Conservation (phyloP, 2,329 filamentous ascomycete species). For the Microthyrium microscopicum region DNA sequence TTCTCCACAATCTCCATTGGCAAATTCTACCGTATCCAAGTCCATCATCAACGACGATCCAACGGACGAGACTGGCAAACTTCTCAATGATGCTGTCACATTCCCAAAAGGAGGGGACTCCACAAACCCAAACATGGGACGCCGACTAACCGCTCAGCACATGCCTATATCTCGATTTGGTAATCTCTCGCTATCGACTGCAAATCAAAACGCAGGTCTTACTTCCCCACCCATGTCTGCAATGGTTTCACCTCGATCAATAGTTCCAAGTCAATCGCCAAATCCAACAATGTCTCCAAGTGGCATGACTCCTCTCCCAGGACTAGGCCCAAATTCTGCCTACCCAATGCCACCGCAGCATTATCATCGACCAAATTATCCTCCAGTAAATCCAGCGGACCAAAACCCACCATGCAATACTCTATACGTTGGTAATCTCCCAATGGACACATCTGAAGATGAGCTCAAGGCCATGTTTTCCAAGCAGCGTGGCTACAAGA, state of each 20-base stretch:
- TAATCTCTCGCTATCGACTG: conserved; percentile 51
- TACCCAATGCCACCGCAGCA: conserved; percentile 41
- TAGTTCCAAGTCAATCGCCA: conserved; percentile 33
- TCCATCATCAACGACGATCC: conserved; percentile 54
- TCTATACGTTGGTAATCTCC: conserved; percentile 92
- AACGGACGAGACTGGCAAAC: conserved; percentile 52
- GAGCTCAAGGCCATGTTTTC: conserved; percentile 89
- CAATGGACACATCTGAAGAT: conserved; percentile 82
- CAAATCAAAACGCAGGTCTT: conserved; percentile 19
- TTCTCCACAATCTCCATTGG: conserved; percentile 57
- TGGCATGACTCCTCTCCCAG: conserved; percentile 22
- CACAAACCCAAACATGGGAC: conserved; percentile 31
- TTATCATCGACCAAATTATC: conserved; percentile 51
- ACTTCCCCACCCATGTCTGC: conserved; percentile 38
- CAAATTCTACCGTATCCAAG: conserved; percentile 50
- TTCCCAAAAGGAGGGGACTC: conserved; percentile 52
- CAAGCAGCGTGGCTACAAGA: conserved; percentile 86
- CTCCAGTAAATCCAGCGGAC: conserved; percentile 82
- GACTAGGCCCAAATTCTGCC: conserved; percentile 30
- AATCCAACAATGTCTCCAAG: conserved; percentile 21
- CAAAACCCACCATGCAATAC: conserved; percentile 97
- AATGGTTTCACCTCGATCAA: conserved; percentile 32
- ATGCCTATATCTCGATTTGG: conserved; percentile 53
- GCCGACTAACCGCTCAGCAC: conserved; percentile 56
- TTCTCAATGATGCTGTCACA: conserved; percentile 56